Percentiles rank a stretch among this genome's conserved stretches.
These are phyloP conservation scores for Draba incana DNA, from an alignment of 345 rosid species.

Conservation along the genomic window DNA sequence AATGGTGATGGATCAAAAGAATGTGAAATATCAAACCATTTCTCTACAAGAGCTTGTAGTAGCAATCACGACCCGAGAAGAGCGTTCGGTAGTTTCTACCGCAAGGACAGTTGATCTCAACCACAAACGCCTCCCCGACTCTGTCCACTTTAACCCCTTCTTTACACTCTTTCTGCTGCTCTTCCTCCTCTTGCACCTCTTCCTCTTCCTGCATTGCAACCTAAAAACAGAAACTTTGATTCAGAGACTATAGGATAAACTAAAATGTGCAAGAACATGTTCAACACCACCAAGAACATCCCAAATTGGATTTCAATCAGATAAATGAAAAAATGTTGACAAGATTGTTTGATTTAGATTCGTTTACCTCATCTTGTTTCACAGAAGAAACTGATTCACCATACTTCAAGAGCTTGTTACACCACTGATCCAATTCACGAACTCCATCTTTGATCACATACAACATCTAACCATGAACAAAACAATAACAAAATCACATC, in stretches of 20 bases:
- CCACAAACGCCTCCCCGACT: constrained; percentile 44
- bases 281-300: constrained; percentile 2
- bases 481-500: no score
- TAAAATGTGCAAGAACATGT: background rate
- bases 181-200: constrained; percentile 36
- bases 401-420: constrained; percentile 42
- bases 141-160: constrained; percentile 45
- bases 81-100: constrained; percentile 41
- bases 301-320: background rate
- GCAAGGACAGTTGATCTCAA: constrained; percentile 45
- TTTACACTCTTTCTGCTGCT: constrained; percentile 30
- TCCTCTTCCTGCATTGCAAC: constrained; percentile 14
- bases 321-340: background rate
- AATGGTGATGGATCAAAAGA: constrained; percentile 9
- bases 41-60: constrained; percentile 43
- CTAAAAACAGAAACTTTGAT: background rate
- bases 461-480: constrained; percentile 27
- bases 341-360: background rate
- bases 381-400: constrained; percentile 33
- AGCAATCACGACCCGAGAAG: constrained; percentile 49
- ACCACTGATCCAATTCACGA: constrained; percentile 43
- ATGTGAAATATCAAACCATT: background rate
- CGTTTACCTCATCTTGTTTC: constrained; percentile 37
- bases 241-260: constrained; percentile 12
- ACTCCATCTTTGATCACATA: constrained; percentile 44